Percentiles rank a stretch among this genome's conserved stretches.
Conservation (phyloP, 176 grass and related monocot genomes). For the Oryza officinalis region DNA sequence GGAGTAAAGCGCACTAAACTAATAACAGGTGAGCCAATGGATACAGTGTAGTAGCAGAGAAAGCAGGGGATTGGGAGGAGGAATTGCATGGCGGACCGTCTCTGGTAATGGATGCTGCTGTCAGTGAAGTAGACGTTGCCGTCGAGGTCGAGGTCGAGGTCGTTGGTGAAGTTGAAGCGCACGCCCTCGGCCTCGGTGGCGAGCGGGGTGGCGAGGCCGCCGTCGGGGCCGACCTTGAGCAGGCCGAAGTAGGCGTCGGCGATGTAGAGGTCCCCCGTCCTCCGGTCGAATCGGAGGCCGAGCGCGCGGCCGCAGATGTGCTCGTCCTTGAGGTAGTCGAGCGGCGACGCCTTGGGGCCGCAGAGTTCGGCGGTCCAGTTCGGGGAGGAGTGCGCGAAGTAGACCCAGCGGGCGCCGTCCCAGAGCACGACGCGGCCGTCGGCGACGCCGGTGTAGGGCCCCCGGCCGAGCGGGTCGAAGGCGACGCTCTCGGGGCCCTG, state of each 20-base stretch:
- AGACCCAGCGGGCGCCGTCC: constrained; percentile 63
- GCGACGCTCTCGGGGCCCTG: constrained; percentile 91
- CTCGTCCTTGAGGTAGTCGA: constrained; percentile 81
- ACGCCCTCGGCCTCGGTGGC: constrained; percentile 83
- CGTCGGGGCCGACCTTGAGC: constrained; percentile 85
- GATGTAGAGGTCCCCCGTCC: constrained; percentile 81
- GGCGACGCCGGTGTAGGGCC: constrained; percentile 86
- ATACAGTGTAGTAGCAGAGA: background rate
- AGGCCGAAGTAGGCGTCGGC: constrained; percentile 88
- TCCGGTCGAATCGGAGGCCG: constrained; percentile 74
- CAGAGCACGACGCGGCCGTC: constrained; percentile 87
- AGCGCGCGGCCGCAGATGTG: constrained; percentile 90
- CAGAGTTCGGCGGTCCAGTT: constrained; percentile 69
- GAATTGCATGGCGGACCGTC: constrained; percentile 54
- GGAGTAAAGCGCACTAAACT: background rate
- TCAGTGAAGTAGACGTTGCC: constrained; percentile 92
- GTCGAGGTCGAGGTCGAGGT: constrained; percentile 81
- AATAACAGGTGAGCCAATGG: no score
- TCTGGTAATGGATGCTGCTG: constrained; percentile 81
- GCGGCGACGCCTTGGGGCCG: constrained; percentile 62
- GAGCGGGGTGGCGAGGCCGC: constrained; percentile 72
- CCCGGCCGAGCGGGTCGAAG: constrained; percentile 84
- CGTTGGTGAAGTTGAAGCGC: constrained; percentile 89
- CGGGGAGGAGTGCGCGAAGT: constrained; percentile 82
- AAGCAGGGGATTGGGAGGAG: background rate